phyloP scores from a whole-genome alignment of 768 basidiomycete genomes.

The Pleurotus ostreatus region DNA sequence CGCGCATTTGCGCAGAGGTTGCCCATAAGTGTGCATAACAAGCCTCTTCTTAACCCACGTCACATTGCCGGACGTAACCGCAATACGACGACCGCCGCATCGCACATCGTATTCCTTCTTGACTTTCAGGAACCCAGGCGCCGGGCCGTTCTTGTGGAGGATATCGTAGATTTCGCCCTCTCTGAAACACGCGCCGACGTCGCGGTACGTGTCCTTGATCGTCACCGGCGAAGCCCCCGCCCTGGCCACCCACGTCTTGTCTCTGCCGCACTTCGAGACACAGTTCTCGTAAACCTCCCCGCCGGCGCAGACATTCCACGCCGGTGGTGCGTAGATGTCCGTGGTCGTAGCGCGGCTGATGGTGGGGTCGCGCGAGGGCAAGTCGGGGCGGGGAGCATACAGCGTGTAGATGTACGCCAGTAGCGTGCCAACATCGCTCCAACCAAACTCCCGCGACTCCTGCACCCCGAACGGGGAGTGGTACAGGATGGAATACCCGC shows the following conservation, averaged over 20 bases:
- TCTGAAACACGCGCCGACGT: neutral
- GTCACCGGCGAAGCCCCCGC: neutral
- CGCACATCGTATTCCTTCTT: no score
- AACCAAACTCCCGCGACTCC: neutral
- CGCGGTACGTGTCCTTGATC: constrained; percentile 6
- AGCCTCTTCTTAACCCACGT: neutral
- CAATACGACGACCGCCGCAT: neutral
- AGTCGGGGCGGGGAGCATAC: constrained; percentile 3
- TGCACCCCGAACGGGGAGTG: constrained; percentile 6
- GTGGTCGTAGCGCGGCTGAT: constrained; percentile 3
- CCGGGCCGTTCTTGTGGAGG: neutral
- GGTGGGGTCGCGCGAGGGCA: neutral
- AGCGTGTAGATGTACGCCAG: constrained; percentile 7
- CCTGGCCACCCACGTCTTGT: constrained; percentile 6
- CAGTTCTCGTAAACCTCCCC: neutral
- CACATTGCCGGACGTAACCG: neutral
- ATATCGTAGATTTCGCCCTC: constrained; percentile 8
- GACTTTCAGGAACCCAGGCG: neutral
- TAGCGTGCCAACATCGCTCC: constrained; percentile 3
- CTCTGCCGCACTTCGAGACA: constrained; percentile 1
- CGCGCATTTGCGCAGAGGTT: neutral
- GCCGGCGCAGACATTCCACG: constrained; percentile 6
- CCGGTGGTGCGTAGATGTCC: neutral
- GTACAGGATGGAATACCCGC: constrained; percentile 7
- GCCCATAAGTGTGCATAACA: neutral